Evolutionary conservation across 805 yeast species (phyloP), one percentile per base, ranked within the genome.

Genomic region (Starmerella geochares): DNA sequence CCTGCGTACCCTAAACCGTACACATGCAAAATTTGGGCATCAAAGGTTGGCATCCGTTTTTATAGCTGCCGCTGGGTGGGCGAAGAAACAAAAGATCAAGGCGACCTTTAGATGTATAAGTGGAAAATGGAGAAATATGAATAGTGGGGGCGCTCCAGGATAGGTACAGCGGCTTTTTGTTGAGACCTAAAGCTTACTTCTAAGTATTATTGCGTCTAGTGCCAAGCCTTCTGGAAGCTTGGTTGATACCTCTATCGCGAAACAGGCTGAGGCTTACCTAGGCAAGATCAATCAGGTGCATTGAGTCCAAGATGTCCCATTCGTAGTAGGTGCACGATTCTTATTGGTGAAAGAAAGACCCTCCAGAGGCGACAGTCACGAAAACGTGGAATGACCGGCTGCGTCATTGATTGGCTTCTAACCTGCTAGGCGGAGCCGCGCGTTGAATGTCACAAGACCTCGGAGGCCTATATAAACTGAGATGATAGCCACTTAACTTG

Each of bases 271-370:
- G 33, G 44, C 32, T 40, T 27, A 40, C 44, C 33, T 25, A 27
- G 27, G 16, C 23, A 27, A 7, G n/a, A 40, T 25, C 44, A 20
- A 40, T 40, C 44, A 40, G 44, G 44, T 40, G 44, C 24, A 16
- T 11, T n/a, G 10, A 23, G 5, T 5, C 31, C 29, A 4, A 25
- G 9, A 16, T 38, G 31, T 24, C 31, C 42, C 42, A 24, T 20
- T n/a, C 16, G 8, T 9, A n/a, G 25, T 4, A 14, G 14, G 24
- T 3, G 11, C 5, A 14, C 6, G 37, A 33, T 6, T 33, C 11
- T 20, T 17, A 38, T 38, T 38, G 42, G 42, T 25, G 14, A 21
- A 3, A 20, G 40, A 4, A 31, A n/a, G 8, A 10, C 16, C 8
- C 8, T 8, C n/a, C 35, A 31, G n/a, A 14, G 8, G 16, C n/a